Conservation (phyloP, 78 protist species). For the Dictyostelium brefeldianum region DNA sequence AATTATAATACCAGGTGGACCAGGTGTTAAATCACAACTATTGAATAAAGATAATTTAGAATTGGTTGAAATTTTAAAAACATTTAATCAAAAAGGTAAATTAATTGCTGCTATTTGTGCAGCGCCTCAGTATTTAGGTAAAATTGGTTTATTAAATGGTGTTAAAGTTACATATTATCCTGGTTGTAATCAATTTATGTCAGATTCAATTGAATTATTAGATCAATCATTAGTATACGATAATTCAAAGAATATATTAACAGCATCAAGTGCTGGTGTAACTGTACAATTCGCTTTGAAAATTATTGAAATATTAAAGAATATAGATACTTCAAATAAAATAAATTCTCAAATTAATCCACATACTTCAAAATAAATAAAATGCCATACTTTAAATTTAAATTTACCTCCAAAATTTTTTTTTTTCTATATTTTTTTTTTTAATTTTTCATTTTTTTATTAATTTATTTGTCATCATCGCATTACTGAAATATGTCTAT, state of each 20-base stretch:
- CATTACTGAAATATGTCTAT: no score
- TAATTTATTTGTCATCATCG: no score
- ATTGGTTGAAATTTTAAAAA: not conserved
- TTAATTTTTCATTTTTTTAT: not conserved
- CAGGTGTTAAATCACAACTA: not conserved
- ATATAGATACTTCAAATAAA: not conserved
- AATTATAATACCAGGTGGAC: slow-evolving; percentile 18
- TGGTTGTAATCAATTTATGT: slow-evolving; percentile 39
- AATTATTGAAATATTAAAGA: slow-evolving; percentile 5
- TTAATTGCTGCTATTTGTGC: slow-evolving; percentile 28
- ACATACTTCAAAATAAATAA: not conserved
- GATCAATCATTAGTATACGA: not conserved
- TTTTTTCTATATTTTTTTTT: no score
- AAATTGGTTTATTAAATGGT: not conserved
- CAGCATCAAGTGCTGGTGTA: not conserved
- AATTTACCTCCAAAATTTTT: not conserved
- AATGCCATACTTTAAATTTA: not conserved
- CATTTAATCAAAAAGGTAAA: not conserved
- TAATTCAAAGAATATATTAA: not conserved
- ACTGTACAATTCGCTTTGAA: not conserved
- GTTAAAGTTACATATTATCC: slow-evolving; percentile 10
- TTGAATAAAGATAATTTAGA: not conserved
- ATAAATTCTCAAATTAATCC: slow-evolving; percentile 1
- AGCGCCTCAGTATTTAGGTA: slow-evolving; percentile 18
- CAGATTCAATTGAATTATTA: not conserved